Conservation (phyloP, 129 eudicot species). For the Tagetes patula region DNA sequence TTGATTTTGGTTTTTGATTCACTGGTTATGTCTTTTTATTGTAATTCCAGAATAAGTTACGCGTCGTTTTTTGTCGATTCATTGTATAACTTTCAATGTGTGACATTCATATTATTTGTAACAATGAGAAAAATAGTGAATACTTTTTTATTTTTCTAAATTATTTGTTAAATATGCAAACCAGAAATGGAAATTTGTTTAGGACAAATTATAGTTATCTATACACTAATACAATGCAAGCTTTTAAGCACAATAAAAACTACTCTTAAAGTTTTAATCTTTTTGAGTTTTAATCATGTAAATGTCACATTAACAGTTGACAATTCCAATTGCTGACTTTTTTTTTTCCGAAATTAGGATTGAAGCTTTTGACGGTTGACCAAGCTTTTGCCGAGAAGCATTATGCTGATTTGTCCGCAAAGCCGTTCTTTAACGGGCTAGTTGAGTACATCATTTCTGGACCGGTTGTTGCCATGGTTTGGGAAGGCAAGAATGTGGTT, state of each 20-base stretch:
- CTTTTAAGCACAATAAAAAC: background rate
- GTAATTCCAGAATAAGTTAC: too few relatives aligned
- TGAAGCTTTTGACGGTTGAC: slow-evolving; percentile 77
- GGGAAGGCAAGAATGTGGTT: slow-evolving; percentile 91
- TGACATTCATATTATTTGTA: too few relatives aligned
- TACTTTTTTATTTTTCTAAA: too few relatives aligned
- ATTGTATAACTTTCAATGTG: too few relatives aligned
- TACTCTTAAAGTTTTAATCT: background rate
- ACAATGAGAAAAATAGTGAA: too few relatives aligned
- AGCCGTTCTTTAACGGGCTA: slow-evolving; percentile 83
- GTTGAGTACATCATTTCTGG: slow-evolving; percentile 92
- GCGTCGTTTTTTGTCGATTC: too few relatives aligned
- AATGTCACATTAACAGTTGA: too few relatives aligned
- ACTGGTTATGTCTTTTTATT: too few relatives aligned
- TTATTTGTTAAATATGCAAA: too few relatives aligned
- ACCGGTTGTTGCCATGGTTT: slow-evolving; percentile 95
- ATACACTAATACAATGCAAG: background rate
- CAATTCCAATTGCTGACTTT: background rate
- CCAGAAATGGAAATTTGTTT: too few relatives aligned
- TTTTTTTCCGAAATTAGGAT: slow-evolving; percentile 38
- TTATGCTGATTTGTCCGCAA: slow-evolving; percentile 82
- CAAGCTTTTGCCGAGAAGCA: slow-evolving; percentile 86
- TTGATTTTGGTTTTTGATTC: too few relatives aligned
- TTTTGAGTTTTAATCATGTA: too few relatives aligned
- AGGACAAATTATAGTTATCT: background rate